phyloP scores from a whole-genome alignment of 306 rosid species.

The Vigna radiata region DNA sequence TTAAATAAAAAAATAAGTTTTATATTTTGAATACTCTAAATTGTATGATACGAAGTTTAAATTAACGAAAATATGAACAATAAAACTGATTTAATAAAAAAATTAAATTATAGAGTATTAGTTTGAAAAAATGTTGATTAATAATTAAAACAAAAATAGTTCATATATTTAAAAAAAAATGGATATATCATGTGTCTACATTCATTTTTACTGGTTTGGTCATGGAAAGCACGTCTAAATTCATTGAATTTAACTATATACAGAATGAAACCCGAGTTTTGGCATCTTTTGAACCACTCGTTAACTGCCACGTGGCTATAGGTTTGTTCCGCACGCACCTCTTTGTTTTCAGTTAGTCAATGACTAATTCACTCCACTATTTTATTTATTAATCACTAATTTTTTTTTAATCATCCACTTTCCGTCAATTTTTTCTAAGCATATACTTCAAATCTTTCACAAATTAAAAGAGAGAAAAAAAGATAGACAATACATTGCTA shows the following conservation, averaged over 20 bases:
- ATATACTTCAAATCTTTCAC: neutral
- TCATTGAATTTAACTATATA: neutral
- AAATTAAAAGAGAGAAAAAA: neutral
- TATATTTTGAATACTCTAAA: too few species aligned
- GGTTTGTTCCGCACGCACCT: neutral
- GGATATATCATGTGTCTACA: neutral
- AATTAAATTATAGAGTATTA: too few species aligned
- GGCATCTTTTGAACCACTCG: neutral
- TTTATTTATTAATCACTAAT: neutral
- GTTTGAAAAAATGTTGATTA: too few species aligned
- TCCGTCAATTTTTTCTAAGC: neutral
- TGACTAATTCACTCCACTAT: neutral
- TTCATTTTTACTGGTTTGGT: neutral
- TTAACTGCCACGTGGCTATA: neutral
- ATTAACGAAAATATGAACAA: too few species aligned
- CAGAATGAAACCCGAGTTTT: neutral
- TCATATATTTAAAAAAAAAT: neutral
- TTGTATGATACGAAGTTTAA: too few species aligned
- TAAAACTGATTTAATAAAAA: too few species aligned
- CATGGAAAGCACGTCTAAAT: neutral
- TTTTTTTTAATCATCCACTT: conserved; percentile 6
- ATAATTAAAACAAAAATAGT: too few species aligned
- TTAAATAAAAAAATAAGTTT: too few species aligned
- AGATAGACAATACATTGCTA: too few species aligned
- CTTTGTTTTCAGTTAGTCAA: neutral